Evolutionary conservation across 371 early-diverging fungal species (phyloP), one percentile per base, ranked within the genome.

Genomic region (Apophysomyces trapeziformis): DNA sequence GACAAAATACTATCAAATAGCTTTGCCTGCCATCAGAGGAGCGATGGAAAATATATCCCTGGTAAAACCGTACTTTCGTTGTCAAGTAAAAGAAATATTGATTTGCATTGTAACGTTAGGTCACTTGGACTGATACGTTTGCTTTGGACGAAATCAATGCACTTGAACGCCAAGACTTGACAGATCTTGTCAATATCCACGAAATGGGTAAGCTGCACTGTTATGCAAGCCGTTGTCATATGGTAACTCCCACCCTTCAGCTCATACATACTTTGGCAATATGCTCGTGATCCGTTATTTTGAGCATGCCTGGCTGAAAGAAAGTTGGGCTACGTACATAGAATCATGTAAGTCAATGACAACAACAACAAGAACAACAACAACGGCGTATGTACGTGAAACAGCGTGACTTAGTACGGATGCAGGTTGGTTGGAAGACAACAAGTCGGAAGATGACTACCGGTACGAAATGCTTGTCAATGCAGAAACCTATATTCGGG

Each of bases 301-400:
- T 74, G 89, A 89, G 60, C 87, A 87, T 71, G 87, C 74, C 14
- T 89, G 89, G 89, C 64, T 86, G n/a, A 88, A 87, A 74, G 89
- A 87, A 72, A 76, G 80, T 26, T 88, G 87, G 87, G 88, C 88
- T 7, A 75, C 75, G 0, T 87, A 83, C 65, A 79, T 82, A 35
- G 80, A 75, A 50, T 57, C 73, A 16, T 80, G 78, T 77, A 69
- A 65, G 73, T 64, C 12, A 63, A 60, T 1, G 8, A 47, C 32
- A 26, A 26, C 32, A 26, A 26, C 26, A 26, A 26, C 26, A 26
- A 26, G 26, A 26, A 26, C 26, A 26, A 13, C 12, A 45, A 36
- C 18, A 8, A 16, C 21, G 44, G 38, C 38, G 9, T 58, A 41
- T 61, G 38, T 38, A 57, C 35, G 38, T 57, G 26, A 36, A 26